phyloP scores from a whole-genome alignment of 2,329 filamentous ascomycete species.

The Aspergillus luchuensis region DNA sequence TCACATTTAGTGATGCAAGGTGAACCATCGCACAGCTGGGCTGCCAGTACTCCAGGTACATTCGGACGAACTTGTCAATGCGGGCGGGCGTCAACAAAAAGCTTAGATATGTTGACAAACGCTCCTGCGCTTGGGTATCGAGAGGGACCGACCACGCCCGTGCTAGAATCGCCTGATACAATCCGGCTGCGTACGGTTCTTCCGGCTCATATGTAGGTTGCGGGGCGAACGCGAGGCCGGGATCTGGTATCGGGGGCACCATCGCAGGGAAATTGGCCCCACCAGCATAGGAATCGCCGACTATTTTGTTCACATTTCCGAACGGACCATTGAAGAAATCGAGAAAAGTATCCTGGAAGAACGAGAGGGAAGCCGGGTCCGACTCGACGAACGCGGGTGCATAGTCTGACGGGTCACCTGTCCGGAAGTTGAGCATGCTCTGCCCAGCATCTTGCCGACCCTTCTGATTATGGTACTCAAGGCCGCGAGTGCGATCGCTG shows the following conservation, averaged over 20 bases:
- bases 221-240: constrained; percentile 21
- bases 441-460: constrained; percentile 27
- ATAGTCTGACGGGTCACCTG: constrained; percentile 23
- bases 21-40: constrained; percentile 49
- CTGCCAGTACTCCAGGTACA: constrained; percentile 52
- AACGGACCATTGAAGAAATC: constrained; percentile 44
- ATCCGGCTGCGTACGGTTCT: constrained; percentile 39
- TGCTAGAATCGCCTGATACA: constrained; percentile 45
- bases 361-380: constrained; percentile 29
- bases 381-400: constrained; percentile 26
- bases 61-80: constrained; percentile 44
- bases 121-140: constrained; percentile 41
- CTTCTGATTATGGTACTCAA: constrained; percentile 40
- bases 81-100: constrained; percentile 45
- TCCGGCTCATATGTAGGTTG: constrained; percentile 38
- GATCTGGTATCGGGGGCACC: constrained; percentile 23
- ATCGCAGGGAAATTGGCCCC: constrained; percentile 23
- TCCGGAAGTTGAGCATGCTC: constrained; percentile 21
- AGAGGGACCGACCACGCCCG: constrained; percentile 43
- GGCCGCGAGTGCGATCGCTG: constrained; percentile 39
- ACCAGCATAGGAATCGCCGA: constrained; percentile 24
- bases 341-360: constrained; percentile 41
- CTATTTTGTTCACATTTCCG: constrained; percentile 27
- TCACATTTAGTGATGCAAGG: constrained; percentile 43
- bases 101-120: constrained; percentile 42